Conservation (phyloP, 1,284 basidiomycete species). For the Ceratorhiza oryzae-sativae region DNA sequence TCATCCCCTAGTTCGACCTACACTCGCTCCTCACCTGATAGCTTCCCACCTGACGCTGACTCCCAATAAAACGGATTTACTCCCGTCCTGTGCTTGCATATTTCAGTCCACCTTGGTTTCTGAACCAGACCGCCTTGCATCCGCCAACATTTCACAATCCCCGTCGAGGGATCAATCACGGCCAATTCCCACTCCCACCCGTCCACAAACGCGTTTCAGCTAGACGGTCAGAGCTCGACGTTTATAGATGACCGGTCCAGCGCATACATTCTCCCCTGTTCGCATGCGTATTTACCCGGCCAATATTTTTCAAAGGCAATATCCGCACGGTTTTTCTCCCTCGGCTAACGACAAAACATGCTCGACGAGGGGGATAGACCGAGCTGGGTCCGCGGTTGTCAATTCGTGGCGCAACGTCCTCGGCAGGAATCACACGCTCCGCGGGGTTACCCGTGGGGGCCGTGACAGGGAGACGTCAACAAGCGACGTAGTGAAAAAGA, state of each 20-base stretch:
- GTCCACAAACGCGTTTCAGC: conserved; percentile 2
- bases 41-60: no score
- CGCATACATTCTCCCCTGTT: neutral
- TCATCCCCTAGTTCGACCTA: no score
- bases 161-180: no score
- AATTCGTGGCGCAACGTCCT: conserved; percentile 10
- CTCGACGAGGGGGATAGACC: neutral
- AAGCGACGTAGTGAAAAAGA: no score
- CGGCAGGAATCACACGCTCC: no score
- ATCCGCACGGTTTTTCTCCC: neutral
- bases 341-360: neutral
- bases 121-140: no score
- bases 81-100: neutral
- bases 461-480: neutral
- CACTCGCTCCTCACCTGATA: no score
- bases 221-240: neutral
- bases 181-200: neutral
- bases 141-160: no score
- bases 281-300: neutral
- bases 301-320: no score
- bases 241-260: neutral
- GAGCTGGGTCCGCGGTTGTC: neutral
- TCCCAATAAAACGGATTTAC: neutral
- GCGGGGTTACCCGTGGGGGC: no score
- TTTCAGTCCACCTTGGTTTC: neutral